phyloP scores from a whole-genome alignment of 306 rosid genomes.

The Castanea sativa region DNA sequence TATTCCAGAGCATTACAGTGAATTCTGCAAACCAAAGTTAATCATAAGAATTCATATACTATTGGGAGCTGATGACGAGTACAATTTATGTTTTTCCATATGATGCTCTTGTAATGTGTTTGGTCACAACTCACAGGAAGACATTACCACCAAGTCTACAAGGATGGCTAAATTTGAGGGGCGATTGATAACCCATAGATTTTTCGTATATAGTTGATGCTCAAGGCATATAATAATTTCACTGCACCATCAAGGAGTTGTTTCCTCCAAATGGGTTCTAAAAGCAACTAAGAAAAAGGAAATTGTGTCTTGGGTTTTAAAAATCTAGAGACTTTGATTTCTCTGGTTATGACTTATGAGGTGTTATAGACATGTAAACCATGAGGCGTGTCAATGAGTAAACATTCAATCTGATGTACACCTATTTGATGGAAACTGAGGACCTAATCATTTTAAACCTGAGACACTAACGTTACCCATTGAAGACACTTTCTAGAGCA shows the following conservation, averaged over 20 bases:
- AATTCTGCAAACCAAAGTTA: constrained; percentile 45
- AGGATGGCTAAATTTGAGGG: background rate
- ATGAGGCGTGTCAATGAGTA: background rate
- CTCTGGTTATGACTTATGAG: background rate
- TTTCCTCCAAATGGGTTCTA: background rate
- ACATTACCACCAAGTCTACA: background rate
- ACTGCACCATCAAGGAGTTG: background rate
- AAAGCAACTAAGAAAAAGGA: background rate
- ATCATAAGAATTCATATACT: background rate
- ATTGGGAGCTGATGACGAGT: background rate
- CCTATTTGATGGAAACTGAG: background rate
- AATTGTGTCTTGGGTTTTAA: background rate
- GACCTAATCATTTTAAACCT: background rate
- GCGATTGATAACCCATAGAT: background rate
- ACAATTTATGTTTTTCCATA: background rate
- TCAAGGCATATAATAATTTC: background rate
- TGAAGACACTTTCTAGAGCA: constrained; percentile 83
- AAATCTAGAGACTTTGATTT: background rate
- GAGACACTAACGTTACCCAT: constrained; percentile 44
- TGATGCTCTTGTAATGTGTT: background rate
- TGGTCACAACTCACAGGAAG: background rate
- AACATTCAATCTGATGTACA: background rate
- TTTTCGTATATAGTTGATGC: background rate
- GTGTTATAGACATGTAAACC: background rate
- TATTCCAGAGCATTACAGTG: constrained; percentile 55